A percentile compares a stretch with the other conserved stretches of the same genome.
Conservation (phyloP, 331 rosid species). For the Telfairia occidentalis region DNA sequence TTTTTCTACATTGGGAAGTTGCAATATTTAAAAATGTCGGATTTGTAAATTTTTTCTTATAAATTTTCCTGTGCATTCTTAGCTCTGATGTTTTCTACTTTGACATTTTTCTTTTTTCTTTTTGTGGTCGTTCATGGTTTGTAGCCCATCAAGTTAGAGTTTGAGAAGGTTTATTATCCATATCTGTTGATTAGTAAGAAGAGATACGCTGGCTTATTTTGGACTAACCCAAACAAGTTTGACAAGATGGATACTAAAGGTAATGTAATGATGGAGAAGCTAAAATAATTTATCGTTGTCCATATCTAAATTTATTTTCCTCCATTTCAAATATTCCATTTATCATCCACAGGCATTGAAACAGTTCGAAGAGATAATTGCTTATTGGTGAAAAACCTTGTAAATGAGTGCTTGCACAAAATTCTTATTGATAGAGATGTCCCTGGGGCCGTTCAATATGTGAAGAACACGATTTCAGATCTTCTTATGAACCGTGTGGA, state of each 20-base stretch:
- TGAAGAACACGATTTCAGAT: constrained; percentile 89
- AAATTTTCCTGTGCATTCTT: not conserved
- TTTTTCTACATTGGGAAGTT: not conserved
- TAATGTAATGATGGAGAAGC: constrained; percentile 34
- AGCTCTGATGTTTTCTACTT: not conserved
- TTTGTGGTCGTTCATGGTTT: constrained; percentile 5
- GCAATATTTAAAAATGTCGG: not conserved
- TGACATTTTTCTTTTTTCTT: constrained; percentile 12
- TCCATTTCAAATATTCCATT: constrained; percentile 8
- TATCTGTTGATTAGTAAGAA: constrained; percentile 94
- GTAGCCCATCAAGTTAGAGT: constrained; percentile 96
- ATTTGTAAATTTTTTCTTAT: not conserved
- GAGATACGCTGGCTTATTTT: constrained; percentile 92
- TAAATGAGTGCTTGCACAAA: constrained; percentile 79
- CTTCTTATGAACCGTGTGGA: constrained; percentile 98
- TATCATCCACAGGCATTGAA: constrained; percentile 63
- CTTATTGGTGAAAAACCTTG: constrained; percentile 93
- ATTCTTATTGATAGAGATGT: constrained; percentile 70
- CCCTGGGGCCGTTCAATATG: constrained; percentile 91
- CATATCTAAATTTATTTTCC: not conserved
- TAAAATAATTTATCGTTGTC: constrained; percentile 2
- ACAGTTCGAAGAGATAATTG: constrained; percentile 97
- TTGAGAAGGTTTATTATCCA: constrained; percentile 91
- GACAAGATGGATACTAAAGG: constrained; percentile 99
- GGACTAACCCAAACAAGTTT: constrained; percentile 66